Base-by-base conservation (phyloP, 225 moss, liverwort and hornwort species). In the Anthoceros angustus region DNA sequence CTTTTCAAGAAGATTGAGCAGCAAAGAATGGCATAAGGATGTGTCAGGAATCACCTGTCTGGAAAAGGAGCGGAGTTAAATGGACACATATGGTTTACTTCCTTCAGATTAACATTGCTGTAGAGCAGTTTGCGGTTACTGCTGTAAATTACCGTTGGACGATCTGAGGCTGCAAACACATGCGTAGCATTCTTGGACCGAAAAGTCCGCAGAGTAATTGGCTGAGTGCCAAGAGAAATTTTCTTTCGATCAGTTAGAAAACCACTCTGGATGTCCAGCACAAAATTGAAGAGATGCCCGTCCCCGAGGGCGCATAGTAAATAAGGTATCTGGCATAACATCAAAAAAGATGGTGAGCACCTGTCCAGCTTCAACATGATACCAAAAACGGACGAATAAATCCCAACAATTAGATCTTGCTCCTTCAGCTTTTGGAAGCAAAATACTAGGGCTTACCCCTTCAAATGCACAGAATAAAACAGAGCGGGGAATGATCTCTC, bases 61-160 rank as follows among this genome's bases (percentile, higher is more conserved):
- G 94, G 90, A 76, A 95, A 95, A 71, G 94, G 90, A 70, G 94
- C 90, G 26, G 94, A 95, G 80, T 95, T 95, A 73, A 95, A 95
- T 4, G 90, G 94, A 71, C 94, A 95, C 94, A 95, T 90, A 67
- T 95, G 90, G 67, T 91, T 95, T 67, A 95, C 94, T 82, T 95
- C 94, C 78, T 90, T 95, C 75, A 95, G 43, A 67, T 95, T 95
- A 12, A 95, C 94, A 72, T 95, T 95, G 74, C 90, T 95, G 66
- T 95, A 95, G 67, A 95, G 80, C 46, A 95, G 86, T 72, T 95
- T 91, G 40, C 88, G 84, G 66, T 95, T 95, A 85, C 90, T 95
- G 70, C 94, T 95, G 74, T 95, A 88, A 64, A 95, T 95, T 70
- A 95, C 94, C 40, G 90, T 95, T 32, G 94, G 94, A 72, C 95